phyloP scores from a whole-genome alignment of 179 eudicot species.

The Nepenthes alata region DNA sequence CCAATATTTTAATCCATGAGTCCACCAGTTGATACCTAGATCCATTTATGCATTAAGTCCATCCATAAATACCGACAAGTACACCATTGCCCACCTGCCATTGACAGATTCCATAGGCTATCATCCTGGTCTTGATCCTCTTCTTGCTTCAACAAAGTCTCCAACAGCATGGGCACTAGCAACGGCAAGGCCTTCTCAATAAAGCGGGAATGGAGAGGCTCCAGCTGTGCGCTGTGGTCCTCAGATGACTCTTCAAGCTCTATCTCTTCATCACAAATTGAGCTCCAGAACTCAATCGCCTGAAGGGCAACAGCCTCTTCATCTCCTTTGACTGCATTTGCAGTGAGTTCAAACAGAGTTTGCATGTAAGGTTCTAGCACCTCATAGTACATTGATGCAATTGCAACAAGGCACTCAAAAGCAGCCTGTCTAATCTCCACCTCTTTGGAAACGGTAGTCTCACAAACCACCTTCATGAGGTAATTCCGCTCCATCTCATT shows the following conservation, averaged over 20 bases:
- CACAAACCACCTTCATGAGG: constrained; percentile 83
- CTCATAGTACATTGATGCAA: constrained; percentile 78
- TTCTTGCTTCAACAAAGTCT: constrained; percentile 83
- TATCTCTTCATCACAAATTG: constrained; percentile 89
- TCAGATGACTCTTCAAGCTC: constrained; percentile 61
- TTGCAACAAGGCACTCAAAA: constrained; percentile 81
- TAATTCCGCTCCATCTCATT: constrained; percentile 79
- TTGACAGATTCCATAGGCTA: constrained; percentile 70
- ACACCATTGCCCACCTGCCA: constrained; percentile 60
- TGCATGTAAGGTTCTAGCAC: constrained; percentile 81
- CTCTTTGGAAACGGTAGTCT: constrained; percentile 58
- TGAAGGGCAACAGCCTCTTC: constrained; percentile 87
- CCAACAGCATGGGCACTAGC: constrained; percentile 70
- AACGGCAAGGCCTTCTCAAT: constrained; percentile 65
- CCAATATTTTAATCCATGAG: no score
- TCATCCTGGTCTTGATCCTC: constrained; percentile 96
- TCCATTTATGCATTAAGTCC: no score
- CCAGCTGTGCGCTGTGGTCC: constrained; percentile 37
- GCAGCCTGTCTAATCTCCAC: constrained; percentile 73
- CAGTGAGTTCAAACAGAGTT: constrained; percentile 60
- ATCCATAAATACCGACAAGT: neutral
- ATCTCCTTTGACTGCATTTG: constrained; percentile 70
- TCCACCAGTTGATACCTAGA: no score
- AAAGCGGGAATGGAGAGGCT: constrained; percentile 46
- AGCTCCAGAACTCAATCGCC: constrained; percentile 96